Evolutionary conservation across 306 rosid genomes (phyloP), one percentile per base, ranked within the genome.

Genomic region (Begonia masoniana): DNA sequence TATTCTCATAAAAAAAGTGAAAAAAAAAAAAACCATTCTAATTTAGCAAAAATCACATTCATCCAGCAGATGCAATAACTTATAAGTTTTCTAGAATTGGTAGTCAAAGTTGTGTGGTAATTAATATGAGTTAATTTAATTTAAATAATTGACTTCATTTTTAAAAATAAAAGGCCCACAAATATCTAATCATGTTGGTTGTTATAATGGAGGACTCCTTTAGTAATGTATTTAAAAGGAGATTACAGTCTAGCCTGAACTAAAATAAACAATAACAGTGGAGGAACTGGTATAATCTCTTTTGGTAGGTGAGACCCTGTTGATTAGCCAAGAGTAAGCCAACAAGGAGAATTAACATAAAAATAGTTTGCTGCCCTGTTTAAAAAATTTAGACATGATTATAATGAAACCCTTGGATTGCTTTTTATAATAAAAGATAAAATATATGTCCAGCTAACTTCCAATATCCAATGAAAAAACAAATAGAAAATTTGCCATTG

Each of bases 181-280:
- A 60, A 45, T n/a, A 75, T 78, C 82, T 76, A 80, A 87, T 87
- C 96, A 42, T 82, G 86, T 62, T 80, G 86, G 88, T 78, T 71
- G 86, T 82, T 83, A 76, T 70, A 73, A 76, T 69, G 82, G 76
- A 75, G 62, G 59, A 21, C 51, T 63, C 51, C 69, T 68, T 76
- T 80, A 62, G 58, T 57, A 54, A 50, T 68, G 63, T 51, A 53
- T 26, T 63, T 62, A 51, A 70, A 76, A 70, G 69, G 71, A 67
- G 31, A 63, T 63, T 70, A 64, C 63, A 72, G 58, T 11, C 15
- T 31, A 31, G 9, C 70, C 56, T 50, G 60, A 67, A 67, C 71
- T 67, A 51, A 63, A 50, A 24, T 63, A 47, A 41, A 55, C 76
- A 69, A 61, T 68, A 21, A 45, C 15, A 1, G 7, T 55, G 39